Evolutionary conservation across 192 early-diverging fungal species (phyloP), one percentile per base, ranked within the genome.

Genomic region (Phlyctochytrium arcticum): DNA sequence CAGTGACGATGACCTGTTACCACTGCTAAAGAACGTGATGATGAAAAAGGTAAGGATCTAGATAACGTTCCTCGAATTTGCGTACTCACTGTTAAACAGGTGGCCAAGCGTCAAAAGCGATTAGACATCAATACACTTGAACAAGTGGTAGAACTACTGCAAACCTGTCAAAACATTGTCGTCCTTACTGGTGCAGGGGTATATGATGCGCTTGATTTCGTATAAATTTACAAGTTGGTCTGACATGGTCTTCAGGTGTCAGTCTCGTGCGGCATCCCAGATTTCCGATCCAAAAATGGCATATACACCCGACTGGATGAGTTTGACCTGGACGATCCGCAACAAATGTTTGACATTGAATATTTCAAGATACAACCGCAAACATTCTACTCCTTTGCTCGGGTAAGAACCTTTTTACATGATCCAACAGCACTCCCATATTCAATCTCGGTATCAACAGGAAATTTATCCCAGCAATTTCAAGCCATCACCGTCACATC

Each of bases 191-290:
- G 95, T 6, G 92, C 92, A 5, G 90, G 93, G 10, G 88, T 84
- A 3, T n/a, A n/a, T n/a, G n/a, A n/a, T n/a, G n/a, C n/a, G 70
- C 64, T 30, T 44, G 39, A 12, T n/a, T 44, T 2, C 12, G 15
- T 8, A 12, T 12, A 44, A 44, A n/a, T 44, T 44, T 19, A 19
- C 15, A 44, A 2, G 15, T 44, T 1, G 39, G 15, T 44, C 0
- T n/a, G 39, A 44, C 21, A 44, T 2, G 39, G 12, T 44, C n/a
- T 7, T 30, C 51, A 76, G 72, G 75, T 90, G 8, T 96, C 94
- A 0, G 94, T 96, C 2, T 93, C 91, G 1, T 96, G 93, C 39
- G 96, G 94, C 5, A 98, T 98, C 36, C 96, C 96, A 0, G 96
- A 98, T 62, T 98, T 98, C 57, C 82, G 96, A 58, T 96, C 94